Evolutionary conservation across 2,329 filamentous ascomycete genomes (phyloP).

Genomic region (Apiospora arundinis): DNA sequence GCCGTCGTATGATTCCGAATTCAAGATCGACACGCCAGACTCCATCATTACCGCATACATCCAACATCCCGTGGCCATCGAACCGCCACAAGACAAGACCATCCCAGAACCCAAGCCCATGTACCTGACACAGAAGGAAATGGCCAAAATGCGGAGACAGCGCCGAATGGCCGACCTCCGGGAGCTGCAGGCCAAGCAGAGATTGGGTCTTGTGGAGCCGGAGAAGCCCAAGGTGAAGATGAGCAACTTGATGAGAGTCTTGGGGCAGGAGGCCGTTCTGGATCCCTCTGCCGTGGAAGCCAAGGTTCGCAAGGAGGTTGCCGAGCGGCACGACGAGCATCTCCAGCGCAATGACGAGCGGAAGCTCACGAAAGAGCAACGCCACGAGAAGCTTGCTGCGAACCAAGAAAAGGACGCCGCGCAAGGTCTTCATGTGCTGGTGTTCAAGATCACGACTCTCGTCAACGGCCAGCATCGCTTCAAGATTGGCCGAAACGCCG

Average conservation of each 20-base stretch:
- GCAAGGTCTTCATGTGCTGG: conserved; percentile 83
- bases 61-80: conserved; percentile 89
- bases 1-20: conserved; percentile 69
- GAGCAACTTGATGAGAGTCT: conserved; percentile 94
- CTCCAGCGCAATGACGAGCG: conserved; percentile 80
- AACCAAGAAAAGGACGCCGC: conserved; percentile 90
- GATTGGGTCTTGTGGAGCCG: conserved; percentile 86
- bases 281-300: conserved; percentile 97
- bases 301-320: conserved; percentile 90
- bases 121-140: conserved; percentile 89
- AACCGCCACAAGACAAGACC: conserved; percentile 86
- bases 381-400: conserved; percentile 78
- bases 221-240: conserved; percentile 97
- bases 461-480: conserved; percentile 92
- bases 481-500: conserved; percentile 90
- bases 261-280: conserved; percentile 89
- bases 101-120: conserved; percentile 83
- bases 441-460: conserved; percentile 90
- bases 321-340: conserved; percentile 82
- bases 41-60: conserved; percentile 89
- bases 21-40: conserved; percentile 80
- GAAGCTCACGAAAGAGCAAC: conserved; percentile 87
- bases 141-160: conserved; percentile 88
- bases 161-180: conserved; percentile 92
- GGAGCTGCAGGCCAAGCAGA: conserved; percentile 95